Conservation (phyloP, 805 yeast species). For the Lipomyces yamadae region DNA sequence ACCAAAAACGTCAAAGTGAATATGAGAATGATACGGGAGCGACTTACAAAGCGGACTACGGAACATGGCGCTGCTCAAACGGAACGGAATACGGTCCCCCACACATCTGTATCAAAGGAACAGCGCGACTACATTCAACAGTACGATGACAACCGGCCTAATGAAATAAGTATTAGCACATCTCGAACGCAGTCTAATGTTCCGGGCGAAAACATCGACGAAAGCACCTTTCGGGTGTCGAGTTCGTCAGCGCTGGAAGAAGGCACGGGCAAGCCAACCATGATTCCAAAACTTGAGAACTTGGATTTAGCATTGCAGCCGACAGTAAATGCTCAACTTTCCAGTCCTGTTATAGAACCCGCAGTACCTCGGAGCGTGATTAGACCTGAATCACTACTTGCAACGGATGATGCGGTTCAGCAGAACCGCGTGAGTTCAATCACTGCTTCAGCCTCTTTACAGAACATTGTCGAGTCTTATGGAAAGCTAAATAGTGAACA, state of each 20-base stretch:
- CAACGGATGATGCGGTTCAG: not conserved
- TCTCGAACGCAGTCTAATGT: not conserved
- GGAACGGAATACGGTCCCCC: not conserved
- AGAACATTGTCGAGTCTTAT: not conserved
- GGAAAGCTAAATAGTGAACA: not conserved
- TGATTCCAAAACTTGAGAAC: too few species aligned
- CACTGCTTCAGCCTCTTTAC: not conserved
- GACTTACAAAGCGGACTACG: constrained; percentile 6
- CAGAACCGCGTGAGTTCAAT: not conserved
- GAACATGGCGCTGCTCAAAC: not conserved
- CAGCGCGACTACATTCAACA: not conserved
- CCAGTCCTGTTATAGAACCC: not conserved
- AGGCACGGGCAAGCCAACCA: too few species aligned
- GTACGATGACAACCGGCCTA: not conserved
- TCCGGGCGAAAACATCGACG: not conserved
- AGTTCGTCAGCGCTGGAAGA: too few species aligned
- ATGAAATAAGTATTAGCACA: not conserved
- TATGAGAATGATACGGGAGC: constrained; percentile 9
- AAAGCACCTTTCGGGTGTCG: not conserved
- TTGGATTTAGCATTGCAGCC: not conserved
- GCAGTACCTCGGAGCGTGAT: not conserved
- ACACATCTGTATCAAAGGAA: not conserved
- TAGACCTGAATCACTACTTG: not conserved
- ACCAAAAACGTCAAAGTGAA: constrained; percentile 7
- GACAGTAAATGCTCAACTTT: not conserved